Evolutionary conservation across 352 stramenopile species (phyloP).

Genomic region (Globisporangium carolinianum): DNA sequence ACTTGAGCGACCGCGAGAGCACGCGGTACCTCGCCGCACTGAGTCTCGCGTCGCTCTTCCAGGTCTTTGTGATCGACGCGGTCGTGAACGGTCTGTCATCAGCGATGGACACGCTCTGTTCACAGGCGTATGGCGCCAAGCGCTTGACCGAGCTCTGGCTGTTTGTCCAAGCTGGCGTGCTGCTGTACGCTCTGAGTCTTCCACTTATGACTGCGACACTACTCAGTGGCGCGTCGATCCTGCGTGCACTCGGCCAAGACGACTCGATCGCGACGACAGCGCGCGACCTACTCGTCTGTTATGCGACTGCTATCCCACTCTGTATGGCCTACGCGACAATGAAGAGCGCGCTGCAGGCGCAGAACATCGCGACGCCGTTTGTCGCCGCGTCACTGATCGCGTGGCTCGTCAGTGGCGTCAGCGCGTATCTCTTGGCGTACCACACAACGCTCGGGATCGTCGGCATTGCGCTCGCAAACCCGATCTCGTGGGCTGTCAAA

Average conservation of each 20-base stretch:
- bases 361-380: slow-evolving; percentile 34
- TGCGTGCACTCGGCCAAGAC: slow-evolving; percentile 28
- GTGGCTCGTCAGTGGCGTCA: slow-evolving; percentile 12
- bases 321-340: slow-evolving; percentile 17
- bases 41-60: slow-evolving; percentile 13
- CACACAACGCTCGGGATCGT: slow-evolving; percentile 27
- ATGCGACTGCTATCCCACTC: slow-evolving; percentile 18
- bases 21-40: slow-evolving; percentile 29
- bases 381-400: slow-evolving; percentile 17
- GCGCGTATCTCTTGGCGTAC: slow-evolving; percentile 33
- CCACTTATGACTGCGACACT: slow-evolving; percentile 11
- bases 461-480: slow-evolving; percentile 20
- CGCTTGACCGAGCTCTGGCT: slow-evolving; percentile 32
- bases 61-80: slow-evolving; percentile 13
- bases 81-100: slow-evolving; percentile 20
- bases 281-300: slow-evolving; percentile 16
- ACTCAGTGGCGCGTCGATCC: slow-evolving; percentile 17
- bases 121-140: slow-evolving; percentile 28
- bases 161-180: slow-evolving; percentile 26
- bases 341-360: slow-evolving; percentile 25
- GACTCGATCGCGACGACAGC: slow-evolving; percentile 18
- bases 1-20: slow-evolving; percentile 21
- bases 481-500: slow-evolving; percentile 22
- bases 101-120: slow-evolving; percentile 30
- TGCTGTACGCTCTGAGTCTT: slow-evolving; percentile 14